Conservation (phyloP, 495 filamentous ascomycete species). For the Neurospora sp. region DNA sequence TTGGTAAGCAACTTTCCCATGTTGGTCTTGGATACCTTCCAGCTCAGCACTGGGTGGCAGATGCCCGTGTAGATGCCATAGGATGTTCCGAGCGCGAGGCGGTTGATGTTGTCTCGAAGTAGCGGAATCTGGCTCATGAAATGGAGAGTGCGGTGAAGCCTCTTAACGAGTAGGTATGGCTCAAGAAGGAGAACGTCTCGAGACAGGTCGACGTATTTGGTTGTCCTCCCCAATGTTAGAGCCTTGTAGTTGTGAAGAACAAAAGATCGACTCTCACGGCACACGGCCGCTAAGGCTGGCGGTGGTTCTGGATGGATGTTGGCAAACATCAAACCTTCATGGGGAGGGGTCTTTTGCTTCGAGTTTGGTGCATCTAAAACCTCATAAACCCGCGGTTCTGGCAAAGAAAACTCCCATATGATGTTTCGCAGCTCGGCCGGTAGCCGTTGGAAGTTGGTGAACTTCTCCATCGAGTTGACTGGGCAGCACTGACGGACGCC, state of each 20-base stretch:
- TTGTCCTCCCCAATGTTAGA: constrained; percentile 33
- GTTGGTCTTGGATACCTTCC: constrained; percentile 39
- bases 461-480: constrained; percentile 15
- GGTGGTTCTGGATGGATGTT: constrained; percentile 38
- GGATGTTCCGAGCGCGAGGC: constrained; percentile 36
- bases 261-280: constrained; percentile 36
- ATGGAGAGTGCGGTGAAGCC: constrained; percentile 35
- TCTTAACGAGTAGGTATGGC: constrained; percentile 39
- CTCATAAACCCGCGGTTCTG: constrained; percentile 37
- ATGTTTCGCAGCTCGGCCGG: constrained; percentile 30
- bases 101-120: constrained; percentile 31
- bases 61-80: constrained; percentile 37
- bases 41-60: constrained; percentile 35
- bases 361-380: constrained; percentile 37
- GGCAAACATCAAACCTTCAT: constrained; percentile 37
- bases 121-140: constrained; percentile 39
- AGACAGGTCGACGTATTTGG: constrained; percentile 36
- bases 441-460: constrained; percentile 20
- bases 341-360: constrained; percentile 27
- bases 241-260: constrained; percentile 39
- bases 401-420: constrained; percentile 37
- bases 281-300: constrained; percentile 35
- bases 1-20: constrained; percentile 34
- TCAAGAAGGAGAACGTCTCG: constrained; percentile 41
- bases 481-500: constrained; percentile 13